These are phyloP conservation scores for Apiospora saccharicola DNA, from an alignment of 2,329 filamentous ascomycete genomes.

Conservation along the genomic window DNA sequence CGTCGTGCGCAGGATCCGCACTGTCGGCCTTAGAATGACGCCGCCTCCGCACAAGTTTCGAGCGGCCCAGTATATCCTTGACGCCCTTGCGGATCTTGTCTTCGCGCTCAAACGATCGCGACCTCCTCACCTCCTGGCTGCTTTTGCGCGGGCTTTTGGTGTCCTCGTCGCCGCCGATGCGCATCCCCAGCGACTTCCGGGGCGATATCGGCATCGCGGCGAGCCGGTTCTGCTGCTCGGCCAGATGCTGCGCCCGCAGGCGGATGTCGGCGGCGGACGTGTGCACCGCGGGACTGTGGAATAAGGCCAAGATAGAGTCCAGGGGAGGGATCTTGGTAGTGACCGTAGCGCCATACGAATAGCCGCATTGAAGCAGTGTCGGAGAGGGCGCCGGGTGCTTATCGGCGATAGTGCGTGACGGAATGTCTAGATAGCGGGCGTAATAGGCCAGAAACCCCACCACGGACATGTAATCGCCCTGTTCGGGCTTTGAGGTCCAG, in stretches of 20 bases:
- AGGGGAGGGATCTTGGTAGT: conserved; percentile 74
- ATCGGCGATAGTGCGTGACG: conserved; percentile 19
- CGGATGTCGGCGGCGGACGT: conserved; percentile 74
- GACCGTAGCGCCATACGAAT: conserved; percentile 90
- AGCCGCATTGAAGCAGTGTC: conserved; percentile 73
- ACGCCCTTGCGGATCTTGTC: conserved; percentile 57
- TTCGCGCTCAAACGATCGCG: conserved; percentile 54
- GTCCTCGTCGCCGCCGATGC: conserved; percentile 57
- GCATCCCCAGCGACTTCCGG: conserved; percentile 50
- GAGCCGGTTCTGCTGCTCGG: conserved; percentile 65
- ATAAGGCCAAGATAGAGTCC: conserved; percentile 64
- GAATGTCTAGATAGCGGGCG: conserved; percentile 64
- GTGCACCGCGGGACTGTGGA: conserved; percentile 59
- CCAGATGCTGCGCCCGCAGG: conserved; percentile 72
- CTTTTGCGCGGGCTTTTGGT: conserved; percentile 45
- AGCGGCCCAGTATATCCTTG: conserved; percentile 54
- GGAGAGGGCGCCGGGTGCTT: conserved; percentile 34
- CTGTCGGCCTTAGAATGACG: conserved; percentile 22
- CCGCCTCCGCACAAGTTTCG: conserved; percentile 41
- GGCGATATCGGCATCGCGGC: conserved; percentile 45
- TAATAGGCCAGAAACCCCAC: conserved; percentile 83
- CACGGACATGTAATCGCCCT: conserved; percentile 82
- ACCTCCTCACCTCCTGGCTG: conserved; percentile 47
- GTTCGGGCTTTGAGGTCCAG: conserved; percentile 85
- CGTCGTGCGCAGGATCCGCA: conserved; percentile 25